Percentiles rank a stretch among this genome's conserved stretches.
phyloP scores from a whole-genome alignment of 148 eudicot genomes.

The Simmondsia chinensis region DNA sequence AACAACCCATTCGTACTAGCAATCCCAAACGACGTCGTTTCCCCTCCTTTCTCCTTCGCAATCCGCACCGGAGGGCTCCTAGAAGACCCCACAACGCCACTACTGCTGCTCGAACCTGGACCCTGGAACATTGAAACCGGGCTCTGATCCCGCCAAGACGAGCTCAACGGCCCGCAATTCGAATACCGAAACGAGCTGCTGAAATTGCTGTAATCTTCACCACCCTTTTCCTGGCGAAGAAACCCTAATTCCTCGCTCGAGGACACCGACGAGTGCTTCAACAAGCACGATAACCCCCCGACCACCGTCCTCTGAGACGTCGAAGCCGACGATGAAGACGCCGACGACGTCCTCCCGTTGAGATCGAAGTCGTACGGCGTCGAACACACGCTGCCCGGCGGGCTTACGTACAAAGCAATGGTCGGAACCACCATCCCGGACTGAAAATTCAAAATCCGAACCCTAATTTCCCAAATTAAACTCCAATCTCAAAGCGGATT shows the following conservation, averaged over 20 bases:
- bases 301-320: conserved; percentile 31
- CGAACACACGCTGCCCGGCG: conserved; percentile 66
- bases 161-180: conserved; percentile 17
- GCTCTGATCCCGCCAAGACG: conserved; percentile 64
- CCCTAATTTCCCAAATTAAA: background rate
- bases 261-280: conserved; percentile 30
- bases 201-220: conserved; percentile 21
- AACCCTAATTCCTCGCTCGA: conserved; percentile 32
- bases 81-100: conserved; percentile 25
- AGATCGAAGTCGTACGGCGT: conserved; percentile 58
- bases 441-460: conserved; percentile 1
- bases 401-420: conserved; percentile 67
- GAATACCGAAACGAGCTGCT: conserved; percentile 48
- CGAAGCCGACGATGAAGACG: conserved; percentile 43
- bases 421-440: conserved; percentile 72
- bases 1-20: conserved; percentile 33
- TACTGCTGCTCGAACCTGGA: conserved; percentile 31
- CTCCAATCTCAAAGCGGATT: background rate
- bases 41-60: conserved; percentile 16
- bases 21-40: conserved; percentile 19
- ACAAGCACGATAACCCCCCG: conserved; percentile 58
- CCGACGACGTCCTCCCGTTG: conserved; percentile 33
- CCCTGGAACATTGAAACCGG: conserved; percentile 80
- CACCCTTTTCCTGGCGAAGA: conserved; percentile 28
- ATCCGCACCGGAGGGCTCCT: conserved; percentile 38